Conservation (phyloP, 352 stramenopile genomes). For the Phytophthora foliorum region DNA sequence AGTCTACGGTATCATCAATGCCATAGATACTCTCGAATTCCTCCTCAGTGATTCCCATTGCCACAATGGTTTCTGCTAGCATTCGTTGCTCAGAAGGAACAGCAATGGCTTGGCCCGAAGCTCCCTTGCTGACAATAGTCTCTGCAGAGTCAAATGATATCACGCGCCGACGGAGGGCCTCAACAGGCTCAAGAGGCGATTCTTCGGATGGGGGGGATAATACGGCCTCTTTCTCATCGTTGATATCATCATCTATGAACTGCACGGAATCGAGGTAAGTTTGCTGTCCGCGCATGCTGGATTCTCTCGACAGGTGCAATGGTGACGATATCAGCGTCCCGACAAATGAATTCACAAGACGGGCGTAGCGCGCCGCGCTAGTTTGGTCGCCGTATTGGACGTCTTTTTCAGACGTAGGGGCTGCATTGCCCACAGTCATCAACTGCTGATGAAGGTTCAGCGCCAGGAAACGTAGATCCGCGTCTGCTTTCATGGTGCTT, state of each 20-base stretch:
- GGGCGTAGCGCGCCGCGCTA: slow-evolving; percentile 52
- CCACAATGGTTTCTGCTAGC: slow-evolving; percentile 79
- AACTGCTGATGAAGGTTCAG: slow-evolving; percentile 90
- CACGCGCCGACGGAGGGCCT: slow-evolving; percentile 69
- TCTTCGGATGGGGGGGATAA: slow-evolving; percentile 14
- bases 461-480: slow-evolving; percentile 76
- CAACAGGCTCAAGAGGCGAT: slow-evolving; percentile 57
- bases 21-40: slow-evolving; percentile 49
- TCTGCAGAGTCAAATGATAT: slow-evolving; percentile 86
- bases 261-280: slow-evolving; percentile 43
- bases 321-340: slow-evolving; percentile 54
- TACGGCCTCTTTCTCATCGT: slow-evolving; percentile 29
- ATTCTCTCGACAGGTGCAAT: slow-evolving; percentile 40
- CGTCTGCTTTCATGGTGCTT: slow-evolving; percentile 89
- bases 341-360: slow-evolving; percentile 71
- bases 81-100: slow-evolving; percentile 70
- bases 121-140: slow-evolving; percentile 75
- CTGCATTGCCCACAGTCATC: slow-evolving; percentile 79
- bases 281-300: slow-evolving; percentile 37
- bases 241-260: slow-evolving; percentile 46
- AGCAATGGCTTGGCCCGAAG: slow-evolving; percentile 41
- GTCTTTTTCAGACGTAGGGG: slow-evolving; percentile 66
- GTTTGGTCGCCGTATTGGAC: slow-evolving; percentile 54
- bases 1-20: slow-evolving; percentile 30
- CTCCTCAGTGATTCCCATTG: slow-evolving; percentile 66